Base-by-base conservation (phyloP, 2,329 filamentous ascomycete genomes). In the Hypoxylon rubiginosum region DNA sequence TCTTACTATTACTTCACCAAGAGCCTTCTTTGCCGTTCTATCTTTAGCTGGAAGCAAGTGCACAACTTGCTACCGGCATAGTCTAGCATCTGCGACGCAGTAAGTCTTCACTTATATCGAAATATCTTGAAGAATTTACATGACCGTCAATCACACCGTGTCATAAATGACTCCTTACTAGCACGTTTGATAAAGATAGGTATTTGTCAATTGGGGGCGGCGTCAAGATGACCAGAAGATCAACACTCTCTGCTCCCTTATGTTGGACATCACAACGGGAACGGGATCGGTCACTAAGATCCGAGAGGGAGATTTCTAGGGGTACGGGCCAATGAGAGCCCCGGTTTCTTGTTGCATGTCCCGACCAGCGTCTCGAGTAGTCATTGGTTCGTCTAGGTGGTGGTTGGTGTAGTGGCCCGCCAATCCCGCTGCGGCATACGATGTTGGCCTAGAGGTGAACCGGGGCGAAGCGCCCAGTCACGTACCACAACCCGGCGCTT, bases 401-500 rank as follows among this genome's bases (percentile, higher is more conserved):
- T 52, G 49, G 56, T 62, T 58, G 62, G 52, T 56, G 28, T 46
- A 49, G 50, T 34, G 59, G 34, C 28, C 59, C 45, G 48, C 74
- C 73, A 76, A 75, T 76, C 69, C 66, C 46, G 65, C 48, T 39
- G 58, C 69, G 65, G 67, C 39, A 70, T 55, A 50, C 68, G 51
- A 48, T 62, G 41, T 51, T 60, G 28, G 55, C 58, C 59, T 64
- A 67, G 52, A 68, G 59, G 57, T 55, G 60, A 55, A 30, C 65
- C 48, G 54, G 70, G 58, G 67, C 70, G 71, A 73, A 75, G 73
- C 72, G 73, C 72, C 72, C 69, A 70, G 64, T 64, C 55, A 49
- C 57, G 65, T 67, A 68, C 65, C 66, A 70, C 62, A 41, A 66
- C 64, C 66, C 66, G 72, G 74, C 74, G 74, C 74, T 76, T 76